Base-by-base conservation (phyloP, 148 eudicot genomes). In the Oxyria digyna region DNA sequence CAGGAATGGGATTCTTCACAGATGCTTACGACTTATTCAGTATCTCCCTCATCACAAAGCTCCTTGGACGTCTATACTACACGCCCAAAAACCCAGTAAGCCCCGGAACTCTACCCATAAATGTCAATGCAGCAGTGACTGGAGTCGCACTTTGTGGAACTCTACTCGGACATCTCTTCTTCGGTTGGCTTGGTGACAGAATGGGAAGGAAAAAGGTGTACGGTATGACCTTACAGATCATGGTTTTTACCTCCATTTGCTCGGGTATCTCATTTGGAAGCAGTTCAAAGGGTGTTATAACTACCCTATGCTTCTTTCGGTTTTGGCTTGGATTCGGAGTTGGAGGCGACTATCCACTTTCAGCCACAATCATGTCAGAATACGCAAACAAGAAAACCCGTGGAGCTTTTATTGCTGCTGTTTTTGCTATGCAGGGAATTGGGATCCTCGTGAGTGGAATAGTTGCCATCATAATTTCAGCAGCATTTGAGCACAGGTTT, bases 1-100 rank as follows among this genome's bases (percentile, higher is more conserved):
- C 94, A 1, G 96, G 91, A 14, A 89, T 89, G 96, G 96, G 96
- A 6, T 89, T 89, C 69, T 89, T 89, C 74, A 89, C 96, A 0
- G 96, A 89, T 54, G 96, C 96, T 63, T 89, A 89, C 20, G 96
- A 89, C 63, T 78, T 89, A 0, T 89, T 89, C 67, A 74, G 85
- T 75, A 85, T 89, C 57, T 89, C 96, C 8, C 55, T 89, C 7
- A 84, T 86, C n/a, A 89, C 91, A 0, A 86, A 78, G 23, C 75
- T 89, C 48, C 72, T 89, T 4, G 96, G 96, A 24, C 96, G 96
- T 15, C 26, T 89, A 4, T 89, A 89, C 71, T 89, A 89, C 80
- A 77, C 80, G 6, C 66, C 40, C 0, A 66, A 57, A 0, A 73
- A 75, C 41, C 73, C 82, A 0, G n/a, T 23, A 0, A 74, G 70